Conservation (phyloP, 331 rosid genomes). For the Phaseolus coccineus region DNA sequence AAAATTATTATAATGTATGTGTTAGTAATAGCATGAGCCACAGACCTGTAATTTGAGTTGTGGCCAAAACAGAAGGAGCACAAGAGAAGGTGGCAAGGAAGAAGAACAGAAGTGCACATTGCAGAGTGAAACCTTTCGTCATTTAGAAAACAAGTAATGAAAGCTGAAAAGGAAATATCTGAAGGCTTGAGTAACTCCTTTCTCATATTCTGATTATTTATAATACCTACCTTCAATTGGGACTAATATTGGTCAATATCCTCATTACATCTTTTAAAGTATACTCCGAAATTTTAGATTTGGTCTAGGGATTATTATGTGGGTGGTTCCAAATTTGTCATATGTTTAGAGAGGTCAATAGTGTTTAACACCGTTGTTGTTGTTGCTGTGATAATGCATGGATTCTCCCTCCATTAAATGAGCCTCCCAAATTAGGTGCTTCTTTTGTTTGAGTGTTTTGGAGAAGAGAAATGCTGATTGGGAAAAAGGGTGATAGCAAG, state of each 20-base stretch:
- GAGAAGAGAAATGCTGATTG: no score
- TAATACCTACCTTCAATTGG: not conserved
- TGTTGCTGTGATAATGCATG: slow-evolving; percentile 9
- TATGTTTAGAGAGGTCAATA: not conserved
- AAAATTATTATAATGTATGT: no score
- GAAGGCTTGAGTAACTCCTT: slow-evolving; percentile 25
- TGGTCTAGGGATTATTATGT: not conserved
- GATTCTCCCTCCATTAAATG: slow-evolving; percentile 31
- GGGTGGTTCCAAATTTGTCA: not conserved
- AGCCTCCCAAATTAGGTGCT: slow-evolving; percentile 23
- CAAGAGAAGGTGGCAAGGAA: slow-evolving; percentile 24
- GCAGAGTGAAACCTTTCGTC: slow-evolving; percentile 16
- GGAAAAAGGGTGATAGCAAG: no score
- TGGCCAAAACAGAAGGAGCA: not conserved
- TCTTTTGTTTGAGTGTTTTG: not conserved
- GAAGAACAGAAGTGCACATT: slow-evolving; percentile 34
- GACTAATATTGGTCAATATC: not conserved
- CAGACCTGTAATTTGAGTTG: slow-evolving; percentile 47
- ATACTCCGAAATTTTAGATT: not conserved
- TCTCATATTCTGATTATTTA: slow-evolving; percentile 35
- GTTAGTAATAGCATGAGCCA: no score
- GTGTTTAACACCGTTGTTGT: slow-evolving; percentile 39
- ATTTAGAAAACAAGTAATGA: slow-evolving; percentile 18
- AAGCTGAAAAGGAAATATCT: slow-evolving; percentile 16
- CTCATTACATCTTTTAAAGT: not conserved